A percentile compares a stretch with the other conserved stretches of the same genome.
Conservation (phyloP, 495 filamentous ascomycete species). For the Xylaria bambusicola region DNA sequence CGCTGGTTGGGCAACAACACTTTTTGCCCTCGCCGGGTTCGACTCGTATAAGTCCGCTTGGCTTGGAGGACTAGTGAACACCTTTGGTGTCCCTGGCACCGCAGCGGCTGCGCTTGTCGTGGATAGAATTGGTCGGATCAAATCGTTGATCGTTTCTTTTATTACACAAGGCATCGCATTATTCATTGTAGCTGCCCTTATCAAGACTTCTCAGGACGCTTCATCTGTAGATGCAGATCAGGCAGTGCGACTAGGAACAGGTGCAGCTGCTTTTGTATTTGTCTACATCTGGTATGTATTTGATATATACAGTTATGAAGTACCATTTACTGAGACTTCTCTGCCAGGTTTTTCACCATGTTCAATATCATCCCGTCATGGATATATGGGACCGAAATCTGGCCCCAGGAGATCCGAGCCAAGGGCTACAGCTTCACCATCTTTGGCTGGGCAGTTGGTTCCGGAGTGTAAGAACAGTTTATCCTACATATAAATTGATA, state of each 20-base stretch:
- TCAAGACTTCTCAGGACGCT: constrained; percentile 27
- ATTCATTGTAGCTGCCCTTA: constrained; percentile 54
- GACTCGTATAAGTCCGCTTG: constrained; percentile 22
- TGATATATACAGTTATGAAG: neutral
- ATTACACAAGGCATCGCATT: constrained; percentile 52
- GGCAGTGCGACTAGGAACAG: neutral
- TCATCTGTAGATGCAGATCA: constrained; percentile 1
- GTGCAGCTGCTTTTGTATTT: constrained; percentile 11
- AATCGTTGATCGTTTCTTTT: constrained; percentile 57
- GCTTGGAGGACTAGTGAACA: constrained; percentile 23
- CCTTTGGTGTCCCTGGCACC: constrained; percentile 23
- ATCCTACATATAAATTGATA: neutral
- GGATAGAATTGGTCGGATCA: constrained; percentile 55
- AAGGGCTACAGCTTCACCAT: constrained; percentile 60
- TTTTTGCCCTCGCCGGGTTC: constrained; percentile 26
- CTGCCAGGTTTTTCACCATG: constrained; percentile 19
- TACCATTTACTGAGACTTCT: neutral
- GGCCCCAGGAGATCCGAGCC: constrained; percentile 52
- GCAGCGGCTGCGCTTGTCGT: constrained; percentile 41
- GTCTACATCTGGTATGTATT: constrained; percentile 18
- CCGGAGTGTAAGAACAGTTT: constrained; percentile 28
- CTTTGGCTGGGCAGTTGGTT: constrained; percentile 59
- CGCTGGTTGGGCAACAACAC: constrained; percentile 29
- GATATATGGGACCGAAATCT: constrained; percentile 62
- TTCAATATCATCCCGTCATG: constrained; percentile 35